Percentiles rank a stretch among this genome's conserved stretches.
Conservation (phyloP, 805 yeast genomes). For the Candida maesae region DNA sequence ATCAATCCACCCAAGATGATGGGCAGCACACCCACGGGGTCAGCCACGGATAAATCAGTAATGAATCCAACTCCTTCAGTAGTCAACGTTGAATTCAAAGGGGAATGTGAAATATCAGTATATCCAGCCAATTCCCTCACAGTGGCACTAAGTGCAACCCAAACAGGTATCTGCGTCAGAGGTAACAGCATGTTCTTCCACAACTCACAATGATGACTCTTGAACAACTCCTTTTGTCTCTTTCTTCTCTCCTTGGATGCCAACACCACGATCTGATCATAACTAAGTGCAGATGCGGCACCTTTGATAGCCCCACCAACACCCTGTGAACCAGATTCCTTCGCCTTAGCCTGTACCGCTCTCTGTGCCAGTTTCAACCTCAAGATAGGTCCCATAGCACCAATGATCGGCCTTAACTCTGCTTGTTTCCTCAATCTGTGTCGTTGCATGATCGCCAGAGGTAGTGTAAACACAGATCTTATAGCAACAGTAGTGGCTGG, state of each 20-base stretch:
- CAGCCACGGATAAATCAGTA: constrained; percentile 53
- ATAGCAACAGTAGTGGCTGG: constrained; percentile 69
- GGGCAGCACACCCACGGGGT: constrained; percentile 66
- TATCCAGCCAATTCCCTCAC: constrained; percentile 70
- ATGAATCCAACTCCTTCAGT: constrained; percentile 61
- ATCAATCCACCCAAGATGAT: constrained; percentile 66
- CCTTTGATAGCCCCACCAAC: constrained; percentile 18
- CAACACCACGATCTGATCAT: constrained; percentile 73
- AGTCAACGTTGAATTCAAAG: constrained; percentile 47
- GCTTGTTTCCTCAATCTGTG: constrained; percentile 67
- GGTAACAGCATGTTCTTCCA: constrained; percentile 82
- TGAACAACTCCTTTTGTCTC: constrained; percentile 69
- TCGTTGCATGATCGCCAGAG: constrained; percentile 73
- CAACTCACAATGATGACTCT: constrained; percentile 60
- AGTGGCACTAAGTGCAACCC: constrained; percentile 76
- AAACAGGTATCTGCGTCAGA: constrained; percentile 77
- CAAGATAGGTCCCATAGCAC: constrained; percentile 73
- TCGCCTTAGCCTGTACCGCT: constrained; percentile 24
- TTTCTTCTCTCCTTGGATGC: constrained; percentile 75
- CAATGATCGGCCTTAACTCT: constrained; percentile 62
- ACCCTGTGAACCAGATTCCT: constrained; percentile 27
- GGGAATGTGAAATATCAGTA: constrained; percentile 31
- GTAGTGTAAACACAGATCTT: constrained; percentile 66
- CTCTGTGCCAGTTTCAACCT: constrained; percentile 46
- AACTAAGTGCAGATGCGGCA: constrained; percentile 43